Conservation (phyloP, 202 grass and related monocot species). For the Bolboschoenoplectus hybrid region DNA sequence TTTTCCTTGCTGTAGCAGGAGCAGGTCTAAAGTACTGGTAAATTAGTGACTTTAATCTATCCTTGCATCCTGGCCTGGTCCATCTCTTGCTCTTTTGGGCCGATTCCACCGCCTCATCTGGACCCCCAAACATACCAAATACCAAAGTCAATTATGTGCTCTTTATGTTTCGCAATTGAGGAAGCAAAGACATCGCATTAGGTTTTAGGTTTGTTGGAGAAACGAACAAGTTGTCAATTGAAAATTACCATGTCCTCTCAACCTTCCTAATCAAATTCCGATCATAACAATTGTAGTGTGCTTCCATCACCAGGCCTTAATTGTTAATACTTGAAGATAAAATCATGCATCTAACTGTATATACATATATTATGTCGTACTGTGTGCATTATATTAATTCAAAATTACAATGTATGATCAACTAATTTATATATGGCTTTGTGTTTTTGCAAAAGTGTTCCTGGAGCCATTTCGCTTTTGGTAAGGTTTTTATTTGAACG, state of each 20-base stretch:
- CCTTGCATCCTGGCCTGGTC: not conserved
- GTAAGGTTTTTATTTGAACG: not conserved
- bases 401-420: not conserved
- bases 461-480: not conserved
- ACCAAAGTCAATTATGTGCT: not conserved
- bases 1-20: not conserved
- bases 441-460: not conserved
- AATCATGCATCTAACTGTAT: not conserved
- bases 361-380: not conserved
- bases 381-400: not conserved
- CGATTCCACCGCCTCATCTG: not conserved
- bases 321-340: not conserved
- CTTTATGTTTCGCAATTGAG: not conserved
- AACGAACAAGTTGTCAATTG: not conserved
- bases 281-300: not conserved
- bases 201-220: not conserved
- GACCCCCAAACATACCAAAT: not conserved
- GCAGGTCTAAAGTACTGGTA: not conserved
- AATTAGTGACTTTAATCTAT: not conserved
- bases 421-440: not conserved
- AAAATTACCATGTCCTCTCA: not conserved
- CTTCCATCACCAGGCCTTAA: not conserved
- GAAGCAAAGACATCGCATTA: not conserved
- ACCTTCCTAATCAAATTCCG: not conserved
- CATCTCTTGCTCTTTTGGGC: not conserved